phyloP scores from a whole-genome alignment of 1,284 basidiomycete species.

The Ganoderma lingzhi region DNA sequence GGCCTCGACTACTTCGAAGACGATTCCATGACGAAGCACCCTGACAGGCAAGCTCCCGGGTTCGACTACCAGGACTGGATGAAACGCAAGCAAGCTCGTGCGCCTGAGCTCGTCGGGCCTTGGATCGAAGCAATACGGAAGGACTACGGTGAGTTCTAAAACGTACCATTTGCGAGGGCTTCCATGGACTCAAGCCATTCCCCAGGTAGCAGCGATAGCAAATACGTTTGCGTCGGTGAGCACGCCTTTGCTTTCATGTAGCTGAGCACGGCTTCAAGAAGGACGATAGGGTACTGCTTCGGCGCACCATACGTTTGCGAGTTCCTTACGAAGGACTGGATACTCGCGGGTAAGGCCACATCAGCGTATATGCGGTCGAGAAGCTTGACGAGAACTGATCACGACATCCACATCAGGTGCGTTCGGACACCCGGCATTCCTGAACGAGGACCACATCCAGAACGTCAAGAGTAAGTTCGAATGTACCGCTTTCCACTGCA shows the following conservation, averaged over 20 bases:
- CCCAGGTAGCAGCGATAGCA: conserved; percentile 33
- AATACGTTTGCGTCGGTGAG: conserved; percentile 35
- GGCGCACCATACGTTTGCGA: conserved; percentile 61
- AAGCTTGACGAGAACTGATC: no score
- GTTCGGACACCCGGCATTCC: conserved; percentile 62
- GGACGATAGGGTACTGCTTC: conserved; percentile 62
- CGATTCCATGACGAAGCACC: conserved; percentile 49
- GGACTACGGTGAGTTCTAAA: conserved; percentile 46
- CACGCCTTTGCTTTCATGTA: not conserved
- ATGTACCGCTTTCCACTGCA: not conserved
- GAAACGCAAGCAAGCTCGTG: conserved; percentile 43
- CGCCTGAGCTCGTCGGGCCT: conserved; percentile 48
- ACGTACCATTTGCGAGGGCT: conserved; percentile 12
- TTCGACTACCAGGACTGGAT: conserved; percentile 54
- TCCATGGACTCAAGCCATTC: not conserved
- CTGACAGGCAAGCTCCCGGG: conserved; percentile 41
- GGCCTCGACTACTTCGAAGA: conserved; percentile 68
- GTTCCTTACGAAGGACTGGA: conserved; percentile 49
- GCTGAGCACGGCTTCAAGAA: not conserved
- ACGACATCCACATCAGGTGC: conserved; percentile 47
- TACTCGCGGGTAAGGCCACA: conserved; percentile 51
- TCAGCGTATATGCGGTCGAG: not conserved
- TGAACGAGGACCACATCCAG: conserved; percentile 57
- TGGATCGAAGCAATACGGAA: conserved; percentile 60
- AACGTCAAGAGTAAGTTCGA: conserved; percentile 53